These are phyloP conservation scores for Zygosaccharomyces sapae DNA, from an alignment of 1,139 yeast species.

Conservation along the genomic window DNA sequence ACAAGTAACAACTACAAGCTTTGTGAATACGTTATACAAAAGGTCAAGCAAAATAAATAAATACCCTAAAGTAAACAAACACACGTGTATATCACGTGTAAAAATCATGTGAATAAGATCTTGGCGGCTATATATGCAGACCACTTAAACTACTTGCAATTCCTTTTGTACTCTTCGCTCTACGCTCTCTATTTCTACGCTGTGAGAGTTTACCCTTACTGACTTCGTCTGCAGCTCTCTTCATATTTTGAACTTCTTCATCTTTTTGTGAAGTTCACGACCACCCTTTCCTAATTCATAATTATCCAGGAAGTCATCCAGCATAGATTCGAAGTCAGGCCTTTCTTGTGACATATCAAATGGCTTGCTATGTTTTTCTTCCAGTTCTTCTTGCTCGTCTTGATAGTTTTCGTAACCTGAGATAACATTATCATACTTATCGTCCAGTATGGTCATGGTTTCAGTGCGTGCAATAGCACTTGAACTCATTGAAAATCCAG, in stretches of 20 bases:
- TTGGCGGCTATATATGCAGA: slow-evolving; percentile 22
- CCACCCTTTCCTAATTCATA: slow-evolving; percentile 82
- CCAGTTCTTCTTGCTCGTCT: slow-evolving; percentile 50
- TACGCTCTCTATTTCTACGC: slow-evolving; percentile 43
- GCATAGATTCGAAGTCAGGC: slow-evolving; percentile 70
- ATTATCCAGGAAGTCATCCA: slow-evolving; percentile 90
- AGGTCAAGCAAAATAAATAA: not conserved
- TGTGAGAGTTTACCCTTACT: slow-evolving; percentile 59
- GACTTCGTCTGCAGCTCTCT: slow-evolving; percentile 65
- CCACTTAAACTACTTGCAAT: slow-evolving; percentile 32
- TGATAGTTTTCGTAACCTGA: slow-evolving; percentile 59
- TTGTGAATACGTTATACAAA: not conserved
- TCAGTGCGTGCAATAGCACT: slow-evolving; percentile 88
- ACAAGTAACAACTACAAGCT: too few relatives aligned
- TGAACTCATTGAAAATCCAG: slow-evolving; percentile 91
- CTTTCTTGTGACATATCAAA: slow-evolving; percentile 76
- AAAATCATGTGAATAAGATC: not conserved
- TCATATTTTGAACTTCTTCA: slow-evolving; percentile 49
- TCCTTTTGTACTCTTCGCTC: slow-evolving; percentile 28
- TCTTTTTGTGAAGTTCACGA: slow-evolving; percentile 67
- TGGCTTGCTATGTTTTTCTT: slow-evolving; percentile 52
- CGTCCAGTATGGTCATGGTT: slow-evolving; percentile 83
- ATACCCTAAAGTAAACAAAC: not conserved
- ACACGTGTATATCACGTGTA: too few relatives aligned
- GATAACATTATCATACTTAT: slow-evolving; percentile 73